Base-by-base conservation (phyloP, 768 basidiomycete genomes). In the Amanita rimosa region DNA sequence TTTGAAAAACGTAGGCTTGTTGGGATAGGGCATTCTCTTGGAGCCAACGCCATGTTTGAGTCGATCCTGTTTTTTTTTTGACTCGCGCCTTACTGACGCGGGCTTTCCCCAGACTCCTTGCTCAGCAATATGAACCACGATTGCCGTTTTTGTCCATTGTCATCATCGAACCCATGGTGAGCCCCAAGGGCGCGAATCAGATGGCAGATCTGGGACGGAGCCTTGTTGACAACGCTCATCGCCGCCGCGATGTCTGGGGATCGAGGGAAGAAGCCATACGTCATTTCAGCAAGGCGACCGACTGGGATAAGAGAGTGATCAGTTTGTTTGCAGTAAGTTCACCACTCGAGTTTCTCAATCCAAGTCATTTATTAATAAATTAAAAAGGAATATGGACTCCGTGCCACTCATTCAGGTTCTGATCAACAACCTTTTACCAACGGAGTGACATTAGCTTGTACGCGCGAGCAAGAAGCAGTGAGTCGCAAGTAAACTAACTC, bases 1-100 rank as follows among this genome's bases (percentile, higher is more conserved):
- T 82, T 82, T 60, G 56, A 58, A 22, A 60, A 56, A 17, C 63
- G 78, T 52, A 75, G 68, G 38, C 62, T 85, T 2, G 67, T 83
- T 33, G 82, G 81, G 2, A 70, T 85, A 14, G 83, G 81, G 0
- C 83, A 85, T 59, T 83, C 82, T 1, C 62, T 85, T 16, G 83
- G 83, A 11, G 82, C 74, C 34, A 79, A 81, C 49, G 67, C 76
- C 17, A 74, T 82, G 83, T 83, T 55, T 49, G 49, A 42, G n/a
- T n/a, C n/a, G n/a, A n/a, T n/a, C n/a, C n/a, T n/a, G n/a, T n/a
- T n/a, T n/a, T n/a, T n/a, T n/a, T n/a, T n/a, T n/a, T n/a, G n/a
- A n/a, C n/a, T n/a, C n/a, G n/a, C n/a, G n/a, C n/a, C n/a, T n/a
- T n/a, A n/a, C n/a, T n/a, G n/a, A n/a, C n/a, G n/a, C n/a, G n/a